Evolutionary conservation across 192 early-diverging fungal species (phyloP).

Genomic region (Linderina pennispora): DNA sequence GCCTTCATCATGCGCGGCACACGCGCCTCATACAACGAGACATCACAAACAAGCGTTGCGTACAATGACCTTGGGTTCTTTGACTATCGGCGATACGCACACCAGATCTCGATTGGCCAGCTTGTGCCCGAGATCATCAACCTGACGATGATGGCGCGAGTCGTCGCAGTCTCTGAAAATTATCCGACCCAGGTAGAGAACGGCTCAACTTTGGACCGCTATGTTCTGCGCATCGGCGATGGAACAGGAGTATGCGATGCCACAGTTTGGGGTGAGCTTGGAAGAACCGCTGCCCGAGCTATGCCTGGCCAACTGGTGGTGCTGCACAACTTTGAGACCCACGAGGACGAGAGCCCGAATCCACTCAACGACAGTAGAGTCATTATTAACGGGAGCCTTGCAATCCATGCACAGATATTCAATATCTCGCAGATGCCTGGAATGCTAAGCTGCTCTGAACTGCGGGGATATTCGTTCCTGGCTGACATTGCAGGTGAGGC

Average conservation of each 20-base stretch:
- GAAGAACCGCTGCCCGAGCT: slow-evolving; percentile 17
- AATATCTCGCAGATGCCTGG: slow-evolving; percentile 21
- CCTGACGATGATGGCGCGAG: slow-evolving; percentile 28
- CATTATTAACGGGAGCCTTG: slow-evolving; percentile 29
- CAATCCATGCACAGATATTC: slow-evolving; percentile 6
- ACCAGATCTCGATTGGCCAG: slow-evolving; percentile 17
- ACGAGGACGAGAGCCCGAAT: no score
- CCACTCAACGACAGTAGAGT: slow-evolving; percentile 20
- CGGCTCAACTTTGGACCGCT: slow-evolving; percentile 16
- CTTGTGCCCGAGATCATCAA: slow-evolving; percentile 21
- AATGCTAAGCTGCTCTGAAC: slow-evolving; percentile 15
- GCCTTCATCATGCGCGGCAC: slow-evolving; percentile 17
- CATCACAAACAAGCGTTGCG: slow-evolving; percentile 19
- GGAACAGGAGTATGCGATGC: slow-evolving; percentile 25
- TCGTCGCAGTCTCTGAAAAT: slow-evolving; percentile 38
- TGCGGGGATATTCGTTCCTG: slow-evolving; percentile 18
- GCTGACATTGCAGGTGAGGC: slow-evolving; percentile 3
- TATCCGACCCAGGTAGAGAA: no score
- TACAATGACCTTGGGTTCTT: slow-evolving; percentile 25
- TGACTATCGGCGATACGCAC: slow-evolving; percentile 29
- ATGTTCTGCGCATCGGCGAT: slow-evolving; percentile 32
- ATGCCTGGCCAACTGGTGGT: slow-evolving; percentile 40
- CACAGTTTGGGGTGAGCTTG: slow-evolving; percentile 35
- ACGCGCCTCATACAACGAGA: background rate
- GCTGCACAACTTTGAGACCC: slow-evolving; percentile 17